Evolutionary conservation across 2,329 filamentous ascomycete genomes (phyloP).

Genomic region (Scytalidium lignicola): DNA sequence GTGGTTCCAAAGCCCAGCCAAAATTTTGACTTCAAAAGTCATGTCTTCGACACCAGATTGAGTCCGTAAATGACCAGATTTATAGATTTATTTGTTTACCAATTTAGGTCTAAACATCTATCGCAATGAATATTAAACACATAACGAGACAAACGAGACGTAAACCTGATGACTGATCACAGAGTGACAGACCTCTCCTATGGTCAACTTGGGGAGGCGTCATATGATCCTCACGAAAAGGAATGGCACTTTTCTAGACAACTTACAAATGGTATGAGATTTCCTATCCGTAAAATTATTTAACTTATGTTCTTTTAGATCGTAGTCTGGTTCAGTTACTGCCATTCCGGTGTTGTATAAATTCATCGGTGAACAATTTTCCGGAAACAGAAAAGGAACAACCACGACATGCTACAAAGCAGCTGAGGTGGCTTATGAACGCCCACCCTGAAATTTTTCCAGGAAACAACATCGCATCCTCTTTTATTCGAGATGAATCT

Average conservation of each 20-base stretch:
- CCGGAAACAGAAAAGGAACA: constrained; percentile 4
- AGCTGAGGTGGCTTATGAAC: constrained; percentile 20
- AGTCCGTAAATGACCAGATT: background rate
- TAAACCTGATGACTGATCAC: constrained; percentile 46
- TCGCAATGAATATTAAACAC: constrained; percentile 20
- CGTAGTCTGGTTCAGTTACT: constrained; percentile 20
- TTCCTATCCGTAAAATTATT: background rate
- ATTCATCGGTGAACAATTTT: constrained; percentile 15
- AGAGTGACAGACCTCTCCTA: constrained; percentile 42
- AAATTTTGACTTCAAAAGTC: background rate
- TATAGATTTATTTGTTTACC: background rate
- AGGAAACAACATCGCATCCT: constrained; percentile 10
- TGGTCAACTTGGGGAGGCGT: constrained; percentile 47
- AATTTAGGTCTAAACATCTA: background rate
- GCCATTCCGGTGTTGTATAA: constrained; percentile 19
- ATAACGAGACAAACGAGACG: constrained; percentile 11
- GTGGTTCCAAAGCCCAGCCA: background rate
- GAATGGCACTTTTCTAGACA: constrained; percentile 26
- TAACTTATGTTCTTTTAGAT: constrained; percentile 14
- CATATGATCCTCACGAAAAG: constrained; percentile 34
- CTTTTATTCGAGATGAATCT: constrained; percentile 1
- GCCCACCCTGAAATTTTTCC: constrained; percentile 19
- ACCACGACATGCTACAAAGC: constrained; percentile 7
- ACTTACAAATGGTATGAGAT: constrained; percentile 11
- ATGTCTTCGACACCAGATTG: background rate